phyloP scores from a whole-genome alignment of 2,329 filamentous ascomycete species.

The Chalaropsis thielavioides region DNA sequence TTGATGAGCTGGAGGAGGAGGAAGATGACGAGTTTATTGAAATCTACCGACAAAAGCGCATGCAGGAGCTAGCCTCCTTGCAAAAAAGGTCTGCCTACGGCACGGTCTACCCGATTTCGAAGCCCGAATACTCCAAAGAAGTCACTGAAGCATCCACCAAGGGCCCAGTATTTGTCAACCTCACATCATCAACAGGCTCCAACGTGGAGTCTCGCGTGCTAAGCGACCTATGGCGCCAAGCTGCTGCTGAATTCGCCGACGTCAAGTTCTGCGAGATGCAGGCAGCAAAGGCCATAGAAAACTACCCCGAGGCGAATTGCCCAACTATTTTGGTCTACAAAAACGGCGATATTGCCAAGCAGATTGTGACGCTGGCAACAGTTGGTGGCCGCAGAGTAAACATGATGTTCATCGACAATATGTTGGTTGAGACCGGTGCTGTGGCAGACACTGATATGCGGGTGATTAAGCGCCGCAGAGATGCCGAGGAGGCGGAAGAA shows the following conservation, averaged over 20 bases:
- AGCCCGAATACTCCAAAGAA: conserved; percentile 80
- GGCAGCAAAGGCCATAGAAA: conserved; percentile 85
- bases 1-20: conserved; percentile 85
- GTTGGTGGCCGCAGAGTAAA: conserved; percentile 58
- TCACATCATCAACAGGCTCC: conserved; percentile 61
- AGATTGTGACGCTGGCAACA: conserved; percentile 77
- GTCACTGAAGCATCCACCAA: conserved; percentile 80
- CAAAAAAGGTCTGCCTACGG: conserved; percentile 69
- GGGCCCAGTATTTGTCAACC: conserved; percentile 56
- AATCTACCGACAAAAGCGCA: conserved; percentile 71
- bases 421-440: conserved; percentile 72
- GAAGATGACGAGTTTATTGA: conserved; percentile 90
- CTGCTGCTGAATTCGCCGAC: conserved; percentile 76
- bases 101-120: conserved; percentile 83
- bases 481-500: conserved; percentile 46
- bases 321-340: conserved; percentile 88
- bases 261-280: conserved; percentile 96
- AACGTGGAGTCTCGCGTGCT: conserved; percentile 78
- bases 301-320: conserved; percentile 88
- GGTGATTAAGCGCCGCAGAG: conserved; percentile 47
- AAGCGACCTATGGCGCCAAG: conserved; percentile 70
- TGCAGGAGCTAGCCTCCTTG: conserved; percentile 65
- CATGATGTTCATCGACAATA: conserved; percentile 61
- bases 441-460: conserved; percentile 66
- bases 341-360: conserved; percentile 81